Percentiles rank a stretch among this genome's conserved stretches.
Evolutionary conservation across 176 grass and related monocot genomes (phyloP).

Genomic region (Eragrostis curvula): DNA sequence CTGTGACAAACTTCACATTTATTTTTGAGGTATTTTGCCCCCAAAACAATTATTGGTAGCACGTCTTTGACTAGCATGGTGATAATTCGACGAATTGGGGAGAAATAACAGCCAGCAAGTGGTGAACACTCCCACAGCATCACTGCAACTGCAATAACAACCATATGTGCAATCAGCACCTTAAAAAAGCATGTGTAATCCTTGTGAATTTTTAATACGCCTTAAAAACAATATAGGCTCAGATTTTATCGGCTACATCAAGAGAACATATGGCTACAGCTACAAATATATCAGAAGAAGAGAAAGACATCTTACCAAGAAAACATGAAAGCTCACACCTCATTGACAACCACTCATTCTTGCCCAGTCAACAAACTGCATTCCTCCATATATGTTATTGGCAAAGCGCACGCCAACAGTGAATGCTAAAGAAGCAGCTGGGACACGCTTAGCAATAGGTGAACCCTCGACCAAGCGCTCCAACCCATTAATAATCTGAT

Average conservation of each 20-base stretch:
- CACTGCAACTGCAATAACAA: constrained; percentile 42
- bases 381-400: constrained; percentile 93
- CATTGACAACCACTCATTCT: constrained; percentile 79
- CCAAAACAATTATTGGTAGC: constrained; percentile 27
- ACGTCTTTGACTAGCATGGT: constrained; percentile 3
- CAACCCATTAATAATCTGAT: constrained; percentile 86
- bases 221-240: background rate
- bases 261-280: background rate
- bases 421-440: constrained; percentile 75
- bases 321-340: constrained; percentile 31
- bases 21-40: constrained; percentile 16
- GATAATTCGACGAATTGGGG: constrained; percentile 45
- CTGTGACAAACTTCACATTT: background rate
- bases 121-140: background rate
- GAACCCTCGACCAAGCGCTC: constrained; percentile 85
- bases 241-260: background rate
- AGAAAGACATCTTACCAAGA: constrained; percentile 26
- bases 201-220: background rate
- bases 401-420: constrained; percentile 66
- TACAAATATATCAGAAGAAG: background rate
- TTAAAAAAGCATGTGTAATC: no score
- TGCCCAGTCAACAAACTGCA: constrained; percentile 98
- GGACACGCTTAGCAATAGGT: constrained; percentile 64
- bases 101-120: background rate
- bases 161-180: background rate